These are phyloP conservation scores for Solanum virginianum DNA, from an alignment of 257 asterid genomes.

Conservation along the genomic window DNA sequence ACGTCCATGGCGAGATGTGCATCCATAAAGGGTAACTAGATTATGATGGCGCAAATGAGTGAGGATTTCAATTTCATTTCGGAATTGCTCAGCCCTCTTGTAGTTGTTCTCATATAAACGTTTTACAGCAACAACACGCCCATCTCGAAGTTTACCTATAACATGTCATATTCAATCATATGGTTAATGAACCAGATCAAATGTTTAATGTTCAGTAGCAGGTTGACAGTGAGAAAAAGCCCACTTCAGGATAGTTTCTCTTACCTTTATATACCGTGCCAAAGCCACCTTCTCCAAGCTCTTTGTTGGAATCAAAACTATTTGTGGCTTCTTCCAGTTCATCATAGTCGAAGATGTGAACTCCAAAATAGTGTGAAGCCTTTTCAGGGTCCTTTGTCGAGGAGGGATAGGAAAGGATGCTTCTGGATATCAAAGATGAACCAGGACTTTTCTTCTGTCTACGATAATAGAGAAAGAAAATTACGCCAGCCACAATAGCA, in stretches of 20 bases:
- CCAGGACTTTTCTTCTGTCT: conserved; percentile 5
- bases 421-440: conserved; percentile 15
- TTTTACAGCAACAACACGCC: conserved; percentile 70
- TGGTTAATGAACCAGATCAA: neutral
- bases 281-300: conserved; percentile 86
- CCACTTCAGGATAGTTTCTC: neutral
- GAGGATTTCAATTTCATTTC: conserved; percentile 64
- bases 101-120: conserved; percentile 59
- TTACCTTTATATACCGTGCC: conserved; percentile 63
- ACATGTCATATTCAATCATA: neutral
- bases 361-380: conserved; percentile 34
- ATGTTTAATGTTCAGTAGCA: neutral
- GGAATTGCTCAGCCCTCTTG: conserved; percentile 70
- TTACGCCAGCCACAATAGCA: conserved; percentile 10
- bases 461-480: conserved; percentile 15
- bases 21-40: conserved; percentile 59
- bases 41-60: conserved; percentile 40
- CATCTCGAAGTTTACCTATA: conserved; percentile 59
- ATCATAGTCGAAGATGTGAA: conserved; percentile 38
- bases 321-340: conserved; percentile 82
- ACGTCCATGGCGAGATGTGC: conserved; percentile 59
- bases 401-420: conserved; percentile 39
- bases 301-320: conserved; percentile 38
- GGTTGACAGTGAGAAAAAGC: neutral
- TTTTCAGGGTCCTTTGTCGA: conserved; percentile 23